These are phyloP conservation scores for Coemansia sp. DNA, from an alignment of 192 early-diverging fungal species.

Conservation along the genomic window DNA sequence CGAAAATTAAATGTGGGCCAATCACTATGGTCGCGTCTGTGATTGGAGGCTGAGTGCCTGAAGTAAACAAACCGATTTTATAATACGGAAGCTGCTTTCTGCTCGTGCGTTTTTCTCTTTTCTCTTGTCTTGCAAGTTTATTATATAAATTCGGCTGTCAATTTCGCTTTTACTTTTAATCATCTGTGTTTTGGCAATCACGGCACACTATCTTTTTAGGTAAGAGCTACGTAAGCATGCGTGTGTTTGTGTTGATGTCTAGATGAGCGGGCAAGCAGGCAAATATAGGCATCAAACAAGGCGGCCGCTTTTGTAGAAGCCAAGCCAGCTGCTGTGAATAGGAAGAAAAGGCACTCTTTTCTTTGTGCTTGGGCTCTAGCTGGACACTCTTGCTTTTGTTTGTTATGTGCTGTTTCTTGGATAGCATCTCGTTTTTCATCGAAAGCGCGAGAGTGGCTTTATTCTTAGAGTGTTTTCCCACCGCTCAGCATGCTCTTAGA, in stretches of 20 bases:
- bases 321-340: not conserved
- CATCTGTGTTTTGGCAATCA: not conserved
- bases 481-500: not conserved
- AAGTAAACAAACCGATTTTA: not conserved
- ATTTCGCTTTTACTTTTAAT: constrained; percentile 12
- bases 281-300: too few species aligned
- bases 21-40: not conserved
- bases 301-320: too few species aligned
- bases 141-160: constrained; percentile 3
- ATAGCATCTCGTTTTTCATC: not conserved
- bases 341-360: not conserved
- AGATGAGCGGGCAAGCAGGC: too few species aligned
- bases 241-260: not conserved
- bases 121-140: constrained; percentile 3
- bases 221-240: not conserved
- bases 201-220: not conserved
- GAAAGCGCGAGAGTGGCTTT: not conserved
- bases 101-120: not conserved
- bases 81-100: not conserved
- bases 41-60: not conserved
- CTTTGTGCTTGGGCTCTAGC: not conserved
- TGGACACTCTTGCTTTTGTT: not conserved
- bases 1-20: not conserved
- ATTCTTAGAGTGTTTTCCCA: not conserved
- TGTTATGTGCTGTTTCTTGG: not conserved